Percentiles rank a stretch among this genome's conserved stretches.
Conservation (phyloP, 2,329 filamentous ascomycete genomes). For the Ophiostoma sp. region DNA sequence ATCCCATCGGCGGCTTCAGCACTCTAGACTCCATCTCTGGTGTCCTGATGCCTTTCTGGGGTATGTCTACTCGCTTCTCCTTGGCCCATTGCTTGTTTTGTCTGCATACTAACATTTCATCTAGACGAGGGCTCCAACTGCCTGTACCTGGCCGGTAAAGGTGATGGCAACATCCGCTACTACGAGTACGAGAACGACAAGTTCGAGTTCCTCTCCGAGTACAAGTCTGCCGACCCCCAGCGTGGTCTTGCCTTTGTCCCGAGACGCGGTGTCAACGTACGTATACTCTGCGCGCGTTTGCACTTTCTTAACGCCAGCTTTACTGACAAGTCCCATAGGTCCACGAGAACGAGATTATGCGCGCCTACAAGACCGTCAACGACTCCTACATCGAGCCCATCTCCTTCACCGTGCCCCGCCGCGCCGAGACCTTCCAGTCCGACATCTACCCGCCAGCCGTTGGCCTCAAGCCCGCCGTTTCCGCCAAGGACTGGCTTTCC, state of each 20-base stretch:
- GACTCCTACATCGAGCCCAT: slow-evolving; percentile 94
- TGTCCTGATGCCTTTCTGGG: slow-evolving; percentile 99
- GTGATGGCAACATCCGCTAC: slow-evolving; percentile 98
- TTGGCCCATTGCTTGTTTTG: not conserved
- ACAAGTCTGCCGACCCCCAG: slow-evolving; percentile 95
- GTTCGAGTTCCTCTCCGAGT: slow-evolving; percentile 94
- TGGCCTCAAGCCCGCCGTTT: slow-evolving; percentile 78
- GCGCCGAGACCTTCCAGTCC: slow-evolving; percentile 92
- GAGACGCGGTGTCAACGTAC: slow-evolving; percentile 87
- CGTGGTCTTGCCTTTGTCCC: slow-evolving; percentile 92
- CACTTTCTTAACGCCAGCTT: not conserved
- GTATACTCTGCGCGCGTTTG: slow-evolving; percentile 32
- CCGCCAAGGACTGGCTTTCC: slow-evolving; percentile 77
- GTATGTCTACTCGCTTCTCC: slow-evolving; percentile 37
- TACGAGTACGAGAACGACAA: slow-evolving; percentile 99
- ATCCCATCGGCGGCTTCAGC: slow-evolving; percentile 87
- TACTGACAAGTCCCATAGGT: slow-evolving; percentile 61
- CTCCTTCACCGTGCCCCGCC: slow-evolving; percentile 92
- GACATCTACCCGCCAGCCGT: slow-evolving; percentile 91
- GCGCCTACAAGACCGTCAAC: slow-evolving; percentile 95
- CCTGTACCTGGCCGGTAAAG: slow-evolving; percentile 94
- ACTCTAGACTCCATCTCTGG: slow-evolving; percentile 94
- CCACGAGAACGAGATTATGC: slow-evolving; percentile 94
- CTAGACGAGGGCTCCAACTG: slow-evolving; percentile 87
- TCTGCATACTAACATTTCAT: slow-evolving; percentile 31